Percentiles rank a stretch among this genome's conserved stretches.
These are phyloP conservation scores for Aspergillus sp. DNA, from an alignment of 2,329 filamentous ascomycete species.

Conservation along the genomic window DNA sequence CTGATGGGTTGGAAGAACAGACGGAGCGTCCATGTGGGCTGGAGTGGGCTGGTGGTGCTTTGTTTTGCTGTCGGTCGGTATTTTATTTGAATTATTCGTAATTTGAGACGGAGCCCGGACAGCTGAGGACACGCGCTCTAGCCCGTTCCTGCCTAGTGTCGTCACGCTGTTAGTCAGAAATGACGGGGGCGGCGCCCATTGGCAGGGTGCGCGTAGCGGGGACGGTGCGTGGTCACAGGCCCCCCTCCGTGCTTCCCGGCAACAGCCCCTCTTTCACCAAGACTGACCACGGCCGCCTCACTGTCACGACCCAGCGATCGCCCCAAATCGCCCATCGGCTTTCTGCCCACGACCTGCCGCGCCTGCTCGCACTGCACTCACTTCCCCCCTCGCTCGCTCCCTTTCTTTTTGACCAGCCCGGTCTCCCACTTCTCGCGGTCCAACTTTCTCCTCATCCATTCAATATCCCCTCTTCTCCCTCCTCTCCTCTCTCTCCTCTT, in stretches of 20 bases:
- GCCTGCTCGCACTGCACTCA: constrained; percentile 17
- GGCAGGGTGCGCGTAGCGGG: constrained; percentile 13
- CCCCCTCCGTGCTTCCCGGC: constrained; percentile 22
- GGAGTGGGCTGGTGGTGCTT: constrained; percentile 21
- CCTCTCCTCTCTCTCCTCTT: constrained; percentile 15
- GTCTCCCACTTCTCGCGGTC: constrained; percentile 16
- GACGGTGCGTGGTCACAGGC: constrained; percentile 20
- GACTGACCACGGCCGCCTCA: constrained; percentile 25
- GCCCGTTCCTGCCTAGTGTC: constrained; percentile 11
- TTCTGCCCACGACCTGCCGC: constrained; percentile 24
- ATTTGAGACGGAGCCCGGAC: constrained; percentile 11
- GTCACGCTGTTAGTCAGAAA: constrained; percentile 21
- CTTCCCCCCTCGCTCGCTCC: constrained; percentile 17
- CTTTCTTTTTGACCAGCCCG: constrained; percentile 21
- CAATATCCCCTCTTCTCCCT: constrained; percentile 14
- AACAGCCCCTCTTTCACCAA: constrained; percentile 21
- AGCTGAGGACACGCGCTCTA: constrained; percentile 15
- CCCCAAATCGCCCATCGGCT: constrained; percentile 19
- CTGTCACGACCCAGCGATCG: constrained; percentile 26
- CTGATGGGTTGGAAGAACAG: constrained; percentile 26
- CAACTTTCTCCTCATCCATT: constrained; percentile 23
- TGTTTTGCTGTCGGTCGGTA: constrained; percentile 12
- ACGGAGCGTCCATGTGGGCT: constrained; percentile 26
- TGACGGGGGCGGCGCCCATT: constrained; percentile 5
- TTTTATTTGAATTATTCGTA: constrained; percentile 15